Evolutionary conservation across 345 rosid genomes (phyloP).

Genomic region (Dimocarpus longan): DNA sequence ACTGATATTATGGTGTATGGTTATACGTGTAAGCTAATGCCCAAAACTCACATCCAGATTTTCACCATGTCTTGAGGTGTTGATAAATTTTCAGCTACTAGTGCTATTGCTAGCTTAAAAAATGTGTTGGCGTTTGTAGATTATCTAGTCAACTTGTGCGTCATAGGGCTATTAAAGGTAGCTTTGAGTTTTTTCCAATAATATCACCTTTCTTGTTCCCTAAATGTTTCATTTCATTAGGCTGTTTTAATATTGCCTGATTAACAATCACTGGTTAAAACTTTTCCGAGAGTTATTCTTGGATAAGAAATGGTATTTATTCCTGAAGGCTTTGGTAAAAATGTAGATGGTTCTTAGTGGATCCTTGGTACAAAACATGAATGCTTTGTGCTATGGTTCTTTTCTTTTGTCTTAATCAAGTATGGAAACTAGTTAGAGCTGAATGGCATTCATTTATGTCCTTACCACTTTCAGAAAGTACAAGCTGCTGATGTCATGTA

Average conservation of each 20-base stretch:
- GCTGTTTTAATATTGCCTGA: background rate
- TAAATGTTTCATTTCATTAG: background rate
- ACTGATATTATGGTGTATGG: background rate
- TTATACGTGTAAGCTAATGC: background rate
- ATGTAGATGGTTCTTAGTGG: background rate
- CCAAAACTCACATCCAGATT: background rate
- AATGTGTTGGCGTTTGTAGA: background rate
- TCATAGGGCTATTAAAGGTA: background rate
- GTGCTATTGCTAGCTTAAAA: background rate
- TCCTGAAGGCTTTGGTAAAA: background rate
- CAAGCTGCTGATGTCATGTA: slow-evolving; percentile 74
- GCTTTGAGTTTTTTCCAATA: background rate
- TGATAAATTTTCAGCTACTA: background rate
- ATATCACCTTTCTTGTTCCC: background rate
- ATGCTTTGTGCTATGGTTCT: background rate
- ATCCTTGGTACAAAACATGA: slow-evolving; percentile 1
- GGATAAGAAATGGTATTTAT: background rate
- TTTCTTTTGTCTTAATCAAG: background rate
- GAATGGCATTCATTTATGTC: slow-evolving; percentile 15
- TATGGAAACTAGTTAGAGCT: background rate
- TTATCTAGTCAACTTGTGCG: background rate
- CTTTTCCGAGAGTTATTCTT: background rate
- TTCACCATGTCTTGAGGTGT: background rate
- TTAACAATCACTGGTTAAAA: background rate
- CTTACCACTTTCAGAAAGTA: slow-evolving; percentile 59